These are phyloP conservation scores for Citrus cavaleriei DNA, from an alignment of 345 rosid species.

Conservation along the genomic window DNA sequence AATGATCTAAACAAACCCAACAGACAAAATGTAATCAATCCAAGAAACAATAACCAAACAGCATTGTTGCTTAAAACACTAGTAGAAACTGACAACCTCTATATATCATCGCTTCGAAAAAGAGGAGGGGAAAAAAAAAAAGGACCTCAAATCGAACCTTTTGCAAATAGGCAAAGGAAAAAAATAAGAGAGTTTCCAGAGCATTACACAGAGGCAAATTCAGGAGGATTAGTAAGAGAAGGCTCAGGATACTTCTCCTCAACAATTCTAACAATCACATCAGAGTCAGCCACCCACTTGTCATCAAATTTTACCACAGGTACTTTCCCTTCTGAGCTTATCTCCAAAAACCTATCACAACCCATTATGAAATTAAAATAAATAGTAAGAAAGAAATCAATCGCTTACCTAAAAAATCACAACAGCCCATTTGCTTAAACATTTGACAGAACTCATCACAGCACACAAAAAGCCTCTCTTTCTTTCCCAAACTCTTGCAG, in stretches of 20 bases:
- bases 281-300: conserved; percentile 88
- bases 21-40: not conserved
- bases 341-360: conserved; percentile 63
- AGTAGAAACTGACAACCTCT: not conserved
- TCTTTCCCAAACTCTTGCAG: not conserved
- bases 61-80: not conserved
- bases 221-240: conserved; percentile 58
- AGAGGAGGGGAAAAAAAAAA: too few species aligned
- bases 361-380: not conserved
- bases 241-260: conserved; percentile 88
- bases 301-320: conserved; percentile 73
- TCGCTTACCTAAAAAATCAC: not conserved
- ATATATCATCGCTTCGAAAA: not conserved
- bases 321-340: conserved; percentile 79
- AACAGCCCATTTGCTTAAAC: conserved; percentile 12
- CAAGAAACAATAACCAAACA: not conserved
- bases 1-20: not conserved
- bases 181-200: not conserved
- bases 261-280: conserved; percentile 66
- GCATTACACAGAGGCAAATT: conserved; percentile 62
- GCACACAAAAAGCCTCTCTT: not conserved
- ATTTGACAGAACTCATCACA: not conserved
- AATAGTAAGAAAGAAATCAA: not conserved
- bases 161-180: not conserved
- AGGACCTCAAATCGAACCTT: not conserved